These are phyloP conservation scores for Colletotrichum abscissum DNA, from an alignment of 2,329 filamentous ascomycete genomes.

Conservation along the genomic window DNA sequence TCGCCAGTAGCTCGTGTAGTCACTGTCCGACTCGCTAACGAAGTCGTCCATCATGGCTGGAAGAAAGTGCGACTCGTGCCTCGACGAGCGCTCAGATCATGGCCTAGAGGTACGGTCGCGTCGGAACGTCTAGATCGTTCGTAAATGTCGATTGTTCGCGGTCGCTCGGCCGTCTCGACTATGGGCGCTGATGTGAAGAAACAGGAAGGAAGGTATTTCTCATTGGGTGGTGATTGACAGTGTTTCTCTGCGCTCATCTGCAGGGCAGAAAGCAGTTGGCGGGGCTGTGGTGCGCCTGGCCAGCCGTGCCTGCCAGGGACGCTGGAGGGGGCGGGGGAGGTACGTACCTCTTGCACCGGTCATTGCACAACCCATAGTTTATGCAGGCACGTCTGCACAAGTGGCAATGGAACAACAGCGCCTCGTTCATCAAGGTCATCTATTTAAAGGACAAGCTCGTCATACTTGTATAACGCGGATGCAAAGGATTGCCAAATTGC, in stretches of 20 bases:
- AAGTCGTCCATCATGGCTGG: slow-evolving; percentile 87
- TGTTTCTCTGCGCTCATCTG: slow-evolving; percentile 21
- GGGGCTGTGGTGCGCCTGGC: slow-evolving; percentile 24
- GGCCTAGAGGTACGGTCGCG: slow-evolving; percentile 2
- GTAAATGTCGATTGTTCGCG: neutral
- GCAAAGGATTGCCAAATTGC: too few relatives aligned
- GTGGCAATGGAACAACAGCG: neutral
- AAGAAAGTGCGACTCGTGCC: slow-evolving; percentile 29
- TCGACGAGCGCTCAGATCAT: slow-evolving; percentile 24
- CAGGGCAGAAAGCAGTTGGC: slow-evolving; percentile 31
- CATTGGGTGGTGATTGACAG: slow-evolving; percentile 7
- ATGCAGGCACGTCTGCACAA: neutral
- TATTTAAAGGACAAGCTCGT: too few relatives aligned
- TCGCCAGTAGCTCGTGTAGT: slow-evolving; percentile 99
- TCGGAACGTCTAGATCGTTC: neutral
- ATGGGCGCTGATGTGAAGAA: slow-evolving; percentile 1
- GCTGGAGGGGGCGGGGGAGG: slow-evolving; percentile 6
- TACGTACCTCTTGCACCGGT: neutral
- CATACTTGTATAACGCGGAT: too few relatives aligned
- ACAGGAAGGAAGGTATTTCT: slow-evolving; percentile 5
- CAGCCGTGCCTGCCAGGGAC: neutral
- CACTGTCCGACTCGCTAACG: slow-evolving; percentile 96
- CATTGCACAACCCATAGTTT: neutral
- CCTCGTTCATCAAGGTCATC: too few relatives aligned
- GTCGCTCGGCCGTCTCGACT: neutral